Conservation (phyloP, 2,329 filamentous ascomycete species). For the Passalora sequoiae region DNA sequence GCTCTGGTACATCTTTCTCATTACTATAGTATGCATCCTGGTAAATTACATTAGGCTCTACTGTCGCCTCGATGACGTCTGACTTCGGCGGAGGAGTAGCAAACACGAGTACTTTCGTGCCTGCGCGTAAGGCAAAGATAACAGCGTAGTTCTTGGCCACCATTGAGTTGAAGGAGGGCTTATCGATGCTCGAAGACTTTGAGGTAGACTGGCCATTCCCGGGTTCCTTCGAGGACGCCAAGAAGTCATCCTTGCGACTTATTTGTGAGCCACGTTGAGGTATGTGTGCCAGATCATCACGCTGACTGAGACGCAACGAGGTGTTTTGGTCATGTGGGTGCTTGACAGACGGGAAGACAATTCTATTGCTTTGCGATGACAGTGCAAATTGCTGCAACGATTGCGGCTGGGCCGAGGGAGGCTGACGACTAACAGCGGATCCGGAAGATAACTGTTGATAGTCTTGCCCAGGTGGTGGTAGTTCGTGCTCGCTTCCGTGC, state of each 20-base stretch:
- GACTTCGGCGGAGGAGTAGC: slow-evolving; percentile 38
- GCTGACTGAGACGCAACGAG: slow-evolving; percentile 61
- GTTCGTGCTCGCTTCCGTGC: slow-evolving; percentile 10
- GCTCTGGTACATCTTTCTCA: slow-evolving; percentile 74
- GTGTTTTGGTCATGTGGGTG: slow-evolving; percentile 63
- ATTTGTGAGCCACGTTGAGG: slow-evolving; percentile 12
- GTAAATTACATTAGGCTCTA: slow-evolving; percentile 68
- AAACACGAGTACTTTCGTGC: slow-evolving; percentile 33
- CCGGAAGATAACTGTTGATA: neutral
- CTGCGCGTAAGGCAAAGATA: slow-evolving; percentile 20
- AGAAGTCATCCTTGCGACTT: slow-evolving; percentile 2
- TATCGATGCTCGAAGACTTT: slow-evolving; percentile 4
- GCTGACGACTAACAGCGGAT: neutral
- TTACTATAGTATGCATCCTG: slow-evolving; percentile 81
- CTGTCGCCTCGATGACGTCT: slow-evolving; percentile 50
- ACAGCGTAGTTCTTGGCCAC: slow-evolving; percentile 20
- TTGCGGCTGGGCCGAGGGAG: slow-evolving; percentile 21
- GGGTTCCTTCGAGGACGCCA: slow-evolving; percentile 2
- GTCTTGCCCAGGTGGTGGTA: slow-evolving; percentile 15
- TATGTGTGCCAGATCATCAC: slow-evolving; percentile 33
- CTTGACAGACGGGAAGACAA: slow-evolving; percentile 73
- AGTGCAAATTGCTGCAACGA: slow-evolving; percentile 28
- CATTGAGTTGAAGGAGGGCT: slow-evolving; percentile 1
- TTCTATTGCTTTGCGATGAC: slow-evolving; percentile 42
- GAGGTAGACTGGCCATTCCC: slow-evolving; percentile 6